Percentiles rank a stretch among this genome's conserved stretches.
Evolutionary conservation across 2,329 filamentous ascomycete species (phyloP).

Genomic region (Arthrobotrys conoides): DNA sequence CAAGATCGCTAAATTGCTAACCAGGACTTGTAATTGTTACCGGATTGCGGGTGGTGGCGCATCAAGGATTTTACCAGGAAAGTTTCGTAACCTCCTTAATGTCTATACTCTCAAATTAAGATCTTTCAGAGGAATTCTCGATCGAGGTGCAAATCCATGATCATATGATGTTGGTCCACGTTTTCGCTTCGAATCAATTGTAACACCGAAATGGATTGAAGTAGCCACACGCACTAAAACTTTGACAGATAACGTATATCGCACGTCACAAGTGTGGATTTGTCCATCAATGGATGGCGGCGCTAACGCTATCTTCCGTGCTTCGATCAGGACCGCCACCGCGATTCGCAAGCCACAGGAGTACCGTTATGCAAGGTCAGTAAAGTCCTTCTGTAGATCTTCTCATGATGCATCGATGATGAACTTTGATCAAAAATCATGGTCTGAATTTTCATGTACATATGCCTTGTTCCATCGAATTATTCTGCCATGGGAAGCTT

Average conservation of each 20-base stretch:
- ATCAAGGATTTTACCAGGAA: background rate
- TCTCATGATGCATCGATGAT: conserved; percentile 53
- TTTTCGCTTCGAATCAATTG: background rate
- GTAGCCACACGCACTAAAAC: background rate
- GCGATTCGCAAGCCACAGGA: conserved; percentile 21
- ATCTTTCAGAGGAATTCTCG: conserved; percentile 25
- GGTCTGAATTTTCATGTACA: conserved; percentile 22
- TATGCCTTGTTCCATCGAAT: background rate
- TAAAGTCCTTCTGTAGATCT: conserved; percentile 24
- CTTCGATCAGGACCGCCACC: background rate
- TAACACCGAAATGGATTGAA: background rate
- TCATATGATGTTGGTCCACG: conserved; percentile 5
- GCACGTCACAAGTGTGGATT: conserved; percentile 46
- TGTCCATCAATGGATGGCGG: background rate
- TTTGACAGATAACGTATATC: conserved; percentile 46
- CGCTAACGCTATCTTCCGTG: background rate
- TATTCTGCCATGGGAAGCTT: background rate
- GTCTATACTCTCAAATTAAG: background rate
- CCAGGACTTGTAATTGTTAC: background rate
- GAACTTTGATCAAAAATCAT: conserved; percentile 15
- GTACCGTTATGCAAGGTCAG: background rate
- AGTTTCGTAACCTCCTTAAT: background rate
- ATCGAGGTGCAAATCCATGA: conserved; percentile 22
- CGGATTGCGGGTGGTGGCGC: background rate
- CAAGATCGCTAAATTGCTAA: background rate